A percentile compares a stretch with the other conserved stretches of the same genome.
Evolutionary conservation across 2,329 filamentous ascomycete genomes (phyloP).

Genomic region (Aciculosporium take): DNA sequence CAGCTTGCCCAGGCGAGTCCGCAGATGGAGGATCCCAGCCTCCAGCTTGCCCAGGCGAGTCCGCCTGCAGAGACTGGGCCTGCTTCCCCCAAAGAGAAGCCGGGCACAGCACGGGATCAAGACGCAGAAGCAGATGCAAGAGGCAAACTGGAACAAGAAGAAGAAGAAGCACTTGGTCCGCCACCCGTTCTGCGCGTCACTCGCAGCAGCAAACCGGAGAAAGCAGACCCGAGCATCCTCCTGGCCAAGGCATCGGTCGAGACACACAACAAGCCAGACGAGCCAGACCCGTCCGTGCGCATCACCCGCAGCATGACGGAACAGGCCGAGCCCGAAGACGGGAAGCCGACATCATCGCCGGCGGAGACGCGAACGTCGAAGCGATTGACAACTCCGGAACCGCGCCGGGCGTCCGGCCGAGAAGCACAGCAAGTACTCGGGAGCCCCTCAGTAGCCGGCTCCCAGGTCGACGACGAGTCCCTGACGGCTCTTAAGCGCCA

Average conservation of each 20-base stretch:
- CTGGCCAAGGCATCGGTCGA: constrained; percentile 11
- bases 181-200: constrained; percentile 12
- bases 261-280: neutral
- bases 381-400: constrained; percentile 1
- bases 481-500: constrained; percentile 28
- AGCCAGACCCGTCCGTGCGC: neutral
- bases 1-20: constrained; percentile 11
- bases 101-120: neutral
- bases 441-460: constrained; percentile 17
- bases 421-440: constrained; percentile 8
- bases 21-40: constrained; percentile 15
- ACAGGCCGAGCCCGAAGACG: constrained; percentile 6
- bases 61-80: neutral
- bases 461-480: constrained; percentile 13
- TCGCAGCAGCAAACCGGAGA: constrained; percentile 13
- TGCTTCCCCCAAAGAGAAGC: neutral
- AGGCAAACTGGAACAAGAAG: neutral
- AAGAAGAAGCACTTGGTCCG: neutral
- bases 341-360: neutral
- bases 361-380: constrained; percentile 3
- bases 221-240: constrained; percentile 14
- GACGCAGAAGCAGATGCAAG: neutral
- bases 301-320: constrained; percentile 14
- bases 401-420: neutral
- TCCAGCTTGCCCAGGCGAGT: constrained; percentile 13